These are phyloP conservation scores for Kluyveromyces wickerhamii DNA, from an alignment of 805 yeast genomes.

Conservation along the genomic window DNA sequence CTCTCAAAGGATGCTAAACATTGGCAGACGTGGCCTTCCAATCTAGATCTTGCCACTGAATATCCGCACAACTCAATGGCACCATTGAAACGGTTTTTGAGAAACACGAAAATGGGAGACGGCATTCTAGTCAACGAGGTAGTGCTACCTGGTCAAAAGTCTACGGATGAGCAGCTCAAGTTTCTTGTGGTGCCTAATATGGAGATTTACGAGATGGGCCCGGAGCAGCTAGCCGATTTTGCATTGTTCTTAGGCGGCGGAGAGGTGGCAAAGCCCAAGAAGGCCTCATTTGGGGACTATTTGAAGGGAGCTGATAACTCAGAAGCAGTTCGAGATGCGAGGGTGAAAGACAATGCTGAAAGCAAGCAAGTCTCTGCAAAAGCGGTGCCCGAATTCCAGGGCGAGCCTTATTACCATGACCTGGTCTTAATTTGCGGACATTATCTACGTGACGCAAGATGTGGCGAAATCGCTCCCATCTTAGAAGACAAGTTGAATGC, in stretches of 20 bases:
- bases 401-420: conserved; percentile 7
- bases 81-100: conserved; percentile 12
- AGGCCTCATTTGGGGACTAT: conserved; percentile 11
- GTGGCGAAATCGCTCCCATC: conserved; percentile 20
- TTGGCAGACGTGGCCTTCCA: conserved; percentile 22
- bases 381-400: conserved; percentile 1
- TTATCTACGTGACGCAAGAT: conserved; percentile 22
- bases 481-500: conserved; percentile 11
- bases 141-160: conserved; percentile 7
- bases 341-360: not conserved
- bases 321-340: not conserved
- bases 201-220: conserved; percentile 15
- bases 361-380: not conserved
- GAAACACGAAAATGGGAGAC: conserved; percentile 9
- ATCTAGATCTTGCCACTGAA: conserved; percentile 15
- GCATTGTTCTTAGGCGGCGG: conserved; percentile 17
- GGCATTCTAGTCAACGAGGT: conserved; percentile 17
- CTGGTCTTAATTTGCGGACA: conserved; percentile 23
- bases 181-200: conserved; percentile 19
- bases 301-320: conserved; percentile 14
- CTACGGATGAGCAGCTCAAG: conserved; percentile 6
- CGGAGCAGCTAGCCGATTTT: conserved; percentile 11
- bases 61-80: conserved; percentile 21
- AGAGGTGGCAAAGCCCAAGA: conserved; percentile 1
- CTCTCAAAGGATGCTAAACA: conserved; percentile 13